phyloP scores from a whole-genome alignment of 495 filamentous ascomycete species.

The Penicillium bialowiezense region DNA sequence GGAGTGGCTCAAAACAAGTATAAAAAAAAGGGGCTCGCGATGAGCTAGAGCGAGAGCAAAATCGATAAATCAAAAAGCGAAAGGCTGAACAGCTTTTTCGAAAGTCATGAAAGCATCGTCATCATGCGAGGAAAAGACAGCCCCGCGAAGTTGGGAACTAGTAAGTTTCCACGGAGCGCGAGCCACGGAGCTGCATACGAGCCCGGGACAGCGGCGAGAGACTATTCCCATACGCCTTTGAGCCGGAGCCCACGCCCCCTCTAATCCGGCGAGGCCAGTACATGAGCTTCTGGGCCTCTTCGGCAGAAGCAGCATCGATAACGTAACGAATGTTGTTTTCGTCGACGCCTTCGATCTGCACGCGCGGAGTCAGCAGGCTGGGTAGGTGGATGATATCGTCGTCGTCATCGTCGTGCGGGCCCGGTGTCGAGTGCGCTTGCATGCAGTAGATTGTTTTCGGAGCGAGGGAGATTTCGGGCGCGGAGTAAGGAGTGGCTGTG shows the following conservation, averaged over 20 bases:
- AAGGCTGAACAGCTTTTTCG: constrained; percentile 11
- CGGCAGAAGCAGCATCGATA: constrained; percentile 25
- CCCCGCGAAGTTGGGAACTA: constrained; percentile 2
- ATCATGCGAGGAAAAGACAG: constrained; percentile 13
- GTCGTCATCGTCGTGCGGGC: constrained; percentile 31
- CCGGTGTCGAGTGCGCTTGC: constrained; percentile 35
- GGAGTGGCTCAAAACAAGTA: too few relatives aligned
- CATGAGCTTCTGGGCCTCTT: constrained; percentile 33
- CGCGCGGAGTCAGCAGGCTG: constrained; percentile 27
- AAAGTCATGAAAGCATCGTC: constrained; percentile 23
- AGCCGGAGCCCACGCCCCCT: constrained; percentile 1
- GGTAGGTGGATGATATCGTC: constrained; percentile 42
- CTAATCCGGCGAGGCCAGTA: constrained; percentile 30
- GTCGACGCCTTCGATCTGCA: constrained; percentile 38
- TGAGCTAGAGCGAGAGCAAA: not conserved
- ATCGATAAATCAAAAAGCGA: constrained; percentile 2
- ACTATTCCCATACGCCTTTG: constrained; percentile 12
- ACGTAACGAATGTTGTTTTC: constrained; percentile 38
- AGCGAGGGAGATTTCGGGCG: constrained; percentile 6
- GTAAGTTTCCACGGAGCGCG: constrained; percentile 26
- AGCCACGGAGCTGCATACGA: constrained; percentile 24
- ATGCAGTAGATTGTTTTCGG: constrained; percentile 31
- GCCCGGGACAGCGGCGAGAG: constrained; percentile 21
- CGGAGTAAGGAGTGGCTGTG: constrained; percentile 6
- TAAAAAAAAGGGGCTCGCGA: too few relatives aligned